Base-by-base conservation (phyloP, 306 rosid genomes). In the Castanopsis chinensis region DNA sequence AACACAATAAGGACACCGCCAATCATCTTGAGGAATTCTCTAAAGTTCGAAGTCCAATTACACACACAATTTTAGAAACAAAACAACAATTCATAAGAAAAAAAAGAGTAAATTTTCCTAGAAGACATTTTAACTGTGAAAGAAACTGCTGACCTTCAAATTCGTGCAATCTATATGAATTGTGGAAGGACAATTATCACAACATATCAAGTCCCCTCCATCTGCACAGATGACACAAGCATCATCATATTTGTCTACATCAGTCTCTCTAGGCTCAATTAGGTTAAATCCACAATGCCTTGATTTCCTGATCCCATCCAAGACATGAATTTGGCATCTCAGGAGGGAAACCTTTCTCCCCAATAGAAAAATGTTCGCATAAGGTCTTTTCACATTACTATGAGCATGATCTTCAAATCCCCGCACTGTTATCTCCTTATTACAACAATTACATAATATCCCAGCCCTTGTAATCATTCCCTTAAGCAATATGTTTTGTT, bases 371-470 rank as follows among this genome's bases (percentile, higher is more conserved):
- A 82, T 83, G 18, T 70, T 27, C 30, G 76, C 27, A 27, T 84
- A 84, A 7, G 88, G 88, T 8, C 72, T 58, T 15, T 23, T 51
- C 3, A 43, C n/a, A 28, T 72, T 37, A 41, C 84, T 58, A 2
- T 28, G 43, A 51, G 81, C 79, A 68, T 89, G 90, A 13, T 18
- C 61, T 78, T 85, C 88, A 71, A 89, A 85, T 4, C 63, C 69
- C 83, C 74, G 69, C n/a, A 81, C 83, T 0, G 86, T 78, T 13
- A 70, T 6, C 5, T 80, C 78, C 12, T 5, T 13, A 1, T 59
- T 59, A 75, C 90, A 83, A 45, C 89, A 89, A 23, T 5, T 12
- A 63, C 90, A 89, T n/a, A 73, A 45, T 18, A 87, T 87, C 41
- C 83, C 85, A 18, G 58, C 80, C 57, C 75, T 67, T 23, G 57